Conservation (phyloP, 83 land plant species). For the Thuja plicata region DNA sequence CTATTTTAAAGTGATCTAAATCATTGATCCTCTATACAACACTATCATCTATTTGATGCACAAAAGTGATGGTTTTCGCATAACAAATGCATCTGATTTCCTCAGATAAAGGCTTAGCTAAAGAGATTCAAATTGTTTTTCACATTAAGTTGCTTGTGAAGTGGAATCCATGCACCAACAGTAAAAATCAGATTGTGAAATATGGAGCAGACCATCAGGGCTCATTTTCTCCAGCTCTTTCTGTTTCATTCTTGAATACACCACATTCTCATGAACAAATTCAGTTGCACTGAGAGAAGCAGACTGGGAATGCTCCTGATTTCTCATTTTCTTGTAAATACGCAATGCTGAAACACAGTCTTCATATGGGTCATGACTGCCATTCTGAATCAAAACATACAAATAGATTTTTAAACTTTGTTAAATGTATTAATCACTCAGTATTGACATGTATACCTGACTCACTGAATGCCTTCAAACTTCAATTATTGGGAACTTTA, state of each 20-base stretch:
- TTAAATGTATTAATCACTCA: too few species aligned
- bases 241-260: constrained; percentile 3
- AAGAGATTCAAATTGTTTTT: too few species aligned
- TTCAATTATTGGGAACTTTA: too few species aligned
- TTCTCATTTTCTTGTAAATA: constrained; percentile 28
- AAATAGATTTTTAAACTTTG: too few species aligned
- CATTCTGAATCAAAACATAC: constrained; percentile 16
- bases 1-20: too few species aligned
- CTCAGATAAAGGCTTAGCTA: too few species aligned
- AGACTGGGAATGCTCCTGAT: neutral
- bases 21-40: too few species aligned
- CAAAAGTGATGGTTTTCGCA: too few species aligned
- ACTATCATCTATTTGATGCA: too few species aligned
- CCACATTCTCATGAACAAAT: neutral
- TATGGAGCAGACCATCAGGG: constrained; percentile 10
- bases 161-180: constrained; percentile 43
- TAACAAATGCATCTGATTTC: too few species aligned
- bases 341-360: constrained; percentile 35
- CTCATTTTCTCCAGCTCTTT: constrained; percentile 20
- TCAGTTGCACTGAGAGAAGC: neutral
- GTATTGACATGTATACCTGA: too few species aligned
- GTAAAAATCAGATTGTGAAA: constrained; percentile 22
- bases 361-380: constrained; percentile 20
- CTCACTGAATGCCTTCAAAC: too few species aligned
- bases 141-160: neutral